Evolutionary conservation across 306 rosid genomes (phyloP).

Genomic region (Glycine latifolia): DNA sequence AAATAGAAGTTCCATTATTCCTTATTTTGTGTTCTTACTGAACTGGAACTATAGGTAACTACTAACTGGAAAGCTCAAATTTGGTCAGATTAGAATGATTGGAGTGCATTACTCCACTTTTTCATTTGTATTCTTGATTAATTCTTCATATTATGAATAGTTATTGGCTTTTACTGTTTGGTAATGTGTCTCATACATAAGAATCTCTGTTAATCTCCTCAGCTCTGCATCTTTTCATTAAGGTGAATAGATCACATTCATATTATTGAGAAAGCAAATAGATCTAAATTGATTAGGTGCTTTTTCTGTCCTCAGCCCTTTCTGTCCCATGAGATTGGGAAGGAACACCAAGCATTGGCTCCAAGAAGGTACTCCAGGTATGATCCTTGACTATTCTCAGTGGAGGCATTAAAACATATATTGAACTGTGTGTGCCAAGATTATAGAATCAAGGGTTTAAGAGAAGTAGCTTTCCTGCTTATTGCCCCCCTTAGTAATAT

Average conservation of each 20-base stretch:
- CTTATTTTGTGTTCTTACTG: neutral
- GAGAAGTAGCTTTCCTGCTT: too few species aligned
- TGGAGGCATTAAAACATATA: too few species aligned
- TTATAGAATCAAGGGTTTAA: too few species aligned
- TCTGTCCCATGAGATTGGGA: too few species aligned
- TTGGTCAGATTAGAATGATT: constrained; percentile 8
- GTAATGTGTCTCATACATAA: neutral
- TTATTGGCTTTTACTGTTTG: constrained; percentile 10
- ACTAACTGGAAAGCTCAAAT: constrained; percentile 2
- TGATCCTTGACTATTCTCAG: too few species aligned
- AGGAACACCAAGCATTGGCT: too few species aligned
- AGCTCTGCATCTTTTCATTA: neutral
- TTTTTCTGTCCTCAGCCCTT: too few species aligned
- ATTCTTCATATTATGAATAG: neutral
- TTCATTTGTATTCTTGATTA: neutral
- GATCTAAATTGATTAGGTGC: too few species aligned
- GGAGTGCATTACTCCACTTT: neutral
- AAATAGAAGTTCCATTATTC: too few species aligned
- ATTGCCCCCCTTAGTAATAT: too few species aligned
- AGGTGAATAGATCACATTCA: neutral
- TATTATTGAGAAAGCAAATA: constrained; percentile 7
- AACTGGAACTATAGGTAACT: neutral
- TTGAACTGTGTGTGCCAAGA: too few species aligned
- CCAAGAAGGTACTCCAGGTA: too few species aligned
- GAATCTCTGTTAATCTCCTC: neutral